Conservation (phyloP, 257 asterid species). For the Solanum bulbocastanum region DNA sequence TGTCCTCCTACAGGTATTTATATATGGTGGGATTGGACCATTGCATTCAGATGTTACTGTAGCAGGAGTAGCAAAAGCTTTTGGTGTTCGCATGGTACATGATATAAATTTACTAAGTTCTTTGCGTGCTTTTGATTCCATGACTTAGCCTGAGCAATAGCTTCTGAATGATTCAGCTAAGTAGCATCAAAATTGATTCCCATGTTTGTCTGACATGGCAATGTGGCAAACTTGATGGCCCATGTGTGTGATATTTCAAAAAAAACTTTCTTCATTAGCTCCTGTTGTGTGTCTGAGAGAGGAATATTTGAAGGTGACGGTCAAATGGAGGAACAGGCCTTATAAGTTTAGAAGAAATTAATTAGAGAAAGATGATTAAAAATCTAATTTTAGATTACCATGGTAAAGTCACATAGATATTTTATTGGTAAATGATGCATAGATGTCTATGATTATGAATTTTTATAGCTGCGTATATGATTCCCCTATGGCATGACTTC, state of each 20-base stretch:
- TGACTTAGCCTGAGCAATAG: neutral
- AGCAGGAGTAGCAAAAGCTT: conserved; percentile 96
- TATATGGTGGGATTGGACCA: conserved; percentile 88
- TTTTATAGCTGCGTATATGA: neutral
- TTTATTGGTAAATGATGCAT: neutral
- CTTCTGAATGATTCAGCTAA: neutral
- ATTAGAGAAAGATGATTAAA: neutral
- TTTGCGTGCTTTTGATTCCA: neutral
- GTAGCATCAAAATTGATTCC: neutral
- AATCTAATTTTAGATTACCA: neutral
- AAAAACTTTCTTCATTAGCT: neutral
- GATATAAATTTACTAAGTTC: neutral
- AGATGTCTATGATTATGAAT: neutral
- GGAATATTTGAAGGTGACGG: neutral
- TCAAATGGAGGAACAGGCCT: neutral
- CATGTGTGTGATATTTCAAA: neutral
- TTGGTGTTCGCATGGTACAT: conserved; percentile 81
- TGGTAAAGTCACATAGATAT: neutral
- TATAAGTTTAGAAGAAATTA: neutral
- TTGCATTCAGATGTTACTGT: conserved; percentile 82
- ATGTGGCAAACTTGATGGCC: neutral
- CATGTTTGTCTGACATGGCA: neutral
- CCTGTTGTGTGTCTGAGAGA: neutral
- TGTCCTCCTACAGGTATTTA: conserved; percentile 46
- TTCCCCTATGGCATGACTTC: neutral